These are phyloP conservation scores for Strobilomyces confusus DNA, from an alignment of 768 basidiomycete species.

Conservation along the genomic window DNA sequence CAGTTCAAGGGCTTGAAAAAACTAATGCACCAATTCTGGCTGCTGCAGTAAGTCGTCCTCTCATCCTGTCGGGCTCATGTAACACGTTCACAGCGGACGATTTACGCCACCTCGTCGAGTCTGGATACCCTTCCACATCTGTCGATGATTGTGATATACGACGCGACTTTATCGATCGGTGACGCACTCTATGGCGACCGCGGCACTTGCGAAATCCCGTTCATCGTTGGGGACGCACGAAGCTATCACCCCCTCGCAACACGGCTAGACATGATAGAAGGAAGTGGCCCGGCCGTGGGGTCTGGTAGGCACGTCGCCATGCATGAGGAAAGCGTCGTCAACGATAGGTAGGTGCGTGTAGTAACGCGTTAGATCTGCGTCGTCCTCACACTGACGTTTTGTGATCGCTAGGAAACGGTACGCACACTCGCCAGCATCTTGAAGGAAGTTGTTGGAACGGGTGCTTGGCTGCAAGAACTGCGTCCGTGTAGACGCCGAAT, in stretches of 20 bases:
- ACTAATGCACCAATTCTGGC: neutral
- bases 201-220: neutral
- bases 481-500: neutral
- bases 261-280: neutral
- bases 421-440: constrained; percentile 7
- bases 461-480: neutral
- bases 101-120: neutral
- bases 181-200: neutral
- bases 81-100: neutral
- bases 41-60: constrained; percentile 3
- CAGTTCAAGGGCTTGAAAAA: neutral
- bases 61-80: no score
- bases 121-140: neutral
- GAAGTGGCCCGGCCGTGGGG: neutral
- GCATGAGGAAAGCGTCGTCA: neutral
- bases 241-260: neutral
- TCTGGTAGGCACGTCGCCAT: neutral
- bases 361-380: neutral
- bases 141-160: neutral
- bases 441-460: constrained; percentile 1
- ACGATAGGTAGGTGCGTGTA: neutral
- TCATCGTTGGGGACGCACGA: neutral
- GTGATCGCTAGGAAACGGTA: neutral
- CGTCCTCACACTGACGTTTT: neutral
- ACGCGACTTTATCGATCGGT: neutral